Percentiles rank a stretch among this genome's conserved stretches.
Evolutionary conservation across 2,329 filamentous ascomycete species (phyloP).

Genomic region (Sporothrix euskadiensis): DNA sequence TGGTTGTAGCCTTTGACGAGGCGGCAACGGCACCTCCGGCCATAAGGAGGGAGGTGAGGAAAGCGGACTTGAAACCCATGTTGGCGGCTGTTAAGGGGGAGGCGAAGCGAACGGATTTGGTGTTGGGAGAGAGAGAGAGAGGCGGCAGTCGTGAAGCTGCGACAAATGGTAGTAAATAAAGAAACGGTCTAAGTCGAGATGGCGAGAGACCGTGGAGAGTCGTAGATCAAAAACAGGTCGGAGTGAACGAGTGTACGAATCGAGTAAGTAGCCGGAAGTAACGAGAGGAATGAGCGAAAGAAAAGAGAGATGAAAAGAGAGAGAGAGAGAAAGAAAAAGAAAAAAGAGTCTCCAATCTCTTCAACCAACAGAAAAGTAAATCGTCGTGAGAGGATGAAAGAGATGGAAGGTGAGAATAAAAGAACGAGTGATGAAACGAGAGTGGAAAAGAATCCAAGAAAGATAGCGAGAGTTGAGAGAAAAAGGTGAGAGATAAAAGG

Average conservation of each 20-base stretch:
- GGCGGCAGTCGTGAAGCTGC: constrained; percentile 18
- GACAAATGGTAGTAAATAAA: not conserved
- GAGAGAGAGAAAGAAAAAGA: not conserved
- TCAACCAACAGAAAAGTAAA: constrained; percentile 4
- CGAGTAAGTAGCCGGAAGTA: not conserved
- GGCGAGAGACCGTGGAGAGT: not conserved
- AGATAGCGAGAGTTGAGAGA: not conserved
- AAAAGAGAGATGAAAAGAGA: not conserved
- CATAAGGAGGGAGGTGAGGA: constrained; percentile 40
- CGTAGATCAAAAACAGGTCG: not conserved
- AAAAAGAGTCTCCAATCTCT: not conserved
- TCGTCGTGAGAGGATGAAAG: not conserved
- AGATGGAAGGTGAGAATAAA: constrained; percentile 1
- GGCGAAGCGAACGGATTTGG: not conserved
- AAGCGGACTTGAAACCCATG: constrained; percentile 40
- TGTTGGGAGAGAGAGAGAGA: not conserved
- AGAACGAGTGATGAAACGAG: constrained; percentile 9
- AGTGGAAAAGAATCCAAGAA: not conserved
- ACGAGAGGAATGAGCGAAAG: constrained; percentile 17
- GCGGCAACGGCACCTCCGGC: constrained; percentile 44
- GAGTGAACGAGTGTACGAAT: constrained; percentile 24
- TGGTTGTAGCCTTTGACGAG: constrained; percentile 9
- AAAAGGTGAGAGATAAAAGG: not conserved
- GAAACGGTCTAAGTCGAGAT: not conserved
- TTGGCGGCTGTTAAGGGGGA: constrained; percentile 10